Conservation (phyloP, 1,139 yeast species). For the Debaryomyces singareniensis region DNA sequence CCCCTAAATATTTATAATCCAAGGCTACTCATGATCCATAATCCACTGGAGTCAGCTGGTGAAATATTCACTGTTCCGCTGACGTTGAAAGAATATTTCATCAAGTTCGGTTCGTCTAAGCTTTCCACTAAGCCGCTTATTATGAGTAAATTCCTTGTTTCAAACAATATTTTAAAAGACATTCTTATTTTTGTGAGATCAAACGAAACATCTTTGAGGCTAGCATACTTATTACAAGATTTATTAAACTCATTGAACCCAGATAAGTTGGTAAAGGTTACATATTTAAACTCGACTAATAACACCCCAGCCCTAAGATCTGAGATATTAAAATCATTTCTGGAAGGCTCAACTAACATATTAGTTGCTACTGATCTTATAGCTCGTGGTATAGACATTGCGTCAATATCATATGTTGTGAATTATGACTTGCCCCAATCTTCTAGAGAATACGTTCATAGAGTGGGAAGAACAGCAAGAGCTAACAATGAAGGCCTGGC, state of each 20-base stretch:
- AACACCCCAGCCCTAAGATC: slow-evolving; percentile 36
- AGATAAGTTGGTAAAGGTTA: slow-evolving; percentile 11
- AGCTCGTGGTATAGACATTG: slow-evolving; percentile 88
- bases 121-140: slow-evolving; percentile 69
- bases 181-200: slow-evolving; percentile 73
- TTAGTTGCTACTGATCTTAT: slow-evolving; percentile 88
- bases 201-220: slow-evolving; percentile 77
- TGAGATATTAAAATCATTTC: slow-evolving; percentile 51
- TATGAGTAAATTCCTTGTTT: slow-evolving; percentile 48
- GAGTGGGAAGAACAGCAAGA: slow-evolving; percentile 96
- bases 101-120: slow-evolving; percentile 50
- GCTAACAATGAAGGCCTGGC: slow-evolving; percentile 79
- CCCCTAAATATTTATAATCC: slow-evolving; percentile 65
- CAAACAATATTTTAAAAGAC: slow-evolving; percentile 23
- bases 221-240: slow-evolving; percentile 53
- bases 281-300: slow-evolving; percentile 46
- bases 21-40: slow-evolving; percentile 64
- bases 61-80: slow-evolving; percentile 54
- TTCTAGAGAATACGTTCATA: slow-evolving; percentile 85
- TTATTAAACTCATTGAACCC: slow-evolving; percentile 26
- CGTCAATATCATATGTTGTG: slow-evolving; percentile 64
- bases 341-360: slow-evolving; percentile 41
- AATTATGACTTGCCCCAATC: slow-evolving; percentile 90
- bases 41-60: slow-evolving; percentile 40
- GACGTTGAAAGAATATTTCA: slow-evolving; percentile 44